Evolutionary conservation across 805 yeast species (phyloP), one percentile per base, ranked within the genome.

Genomic region (Cyberlindnera nakhonratchasimensis): DNA sequence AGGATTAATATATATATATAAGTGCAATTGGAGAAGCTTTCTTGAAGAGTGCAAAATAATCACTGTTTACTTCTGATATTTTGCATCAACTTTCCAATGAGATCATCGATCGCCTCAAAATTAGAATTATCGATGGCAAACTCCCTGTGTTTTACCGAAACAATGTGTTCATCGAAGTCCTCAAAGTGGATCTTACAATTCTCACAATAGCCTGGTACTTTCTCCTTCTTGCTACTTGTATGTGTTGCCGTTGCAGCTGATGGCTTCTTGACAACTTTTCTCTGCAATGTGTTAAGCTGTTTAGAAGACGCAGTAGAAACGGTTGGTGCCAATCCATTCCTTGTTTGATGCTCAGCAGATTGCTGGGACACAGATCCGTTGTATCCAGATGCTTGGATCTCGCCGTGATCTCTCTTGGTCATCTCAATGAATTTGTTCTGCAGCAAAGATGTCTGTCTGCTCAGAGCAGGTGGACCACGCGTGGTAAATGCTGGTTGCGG

Each of bases 171-270:
- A 20, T 80, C 86, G 56, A 89, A 81, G 51, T 79, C 77, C 39
- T 85, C 90, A 59, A 85, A 91, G 58, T 82, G 82, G 46, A 83
- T 84, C 19, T 91, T 71, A 64, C 99, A 91, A 58, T 91, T 91
- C 60, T 91, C 99, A 65, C 99, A 91, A 63, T 86, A 90, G 0
- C 97, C 97, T 1, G 91, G 52, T 34, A 58, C 63, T 48, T 57
- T 62, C 16, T 57, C 54, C 37, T 53, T 51, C 39, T 28, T 35
- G 12, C 29, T 24, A 14, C 7, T 33, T 8, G 18, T 16, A 9
- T 33, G 36, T n/a, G 26, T 25, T 5, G 29, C n/a, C 4, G 28
- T 22, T 34, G 13, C 21, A 23, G 37, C 16, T 4, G 12, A 11
- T 22, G 25, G 40, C 21, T 20, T 43, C 37, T 40, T 37, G 29